A percentile compares a stretch with the other conserved stretches of the same genome.
These are phyloP conservation scores for Exophiala alcalophila DNA, from an alignment of 2,329 filamentous ascomycete genomes.

Conservation along the genomic window DNA sequence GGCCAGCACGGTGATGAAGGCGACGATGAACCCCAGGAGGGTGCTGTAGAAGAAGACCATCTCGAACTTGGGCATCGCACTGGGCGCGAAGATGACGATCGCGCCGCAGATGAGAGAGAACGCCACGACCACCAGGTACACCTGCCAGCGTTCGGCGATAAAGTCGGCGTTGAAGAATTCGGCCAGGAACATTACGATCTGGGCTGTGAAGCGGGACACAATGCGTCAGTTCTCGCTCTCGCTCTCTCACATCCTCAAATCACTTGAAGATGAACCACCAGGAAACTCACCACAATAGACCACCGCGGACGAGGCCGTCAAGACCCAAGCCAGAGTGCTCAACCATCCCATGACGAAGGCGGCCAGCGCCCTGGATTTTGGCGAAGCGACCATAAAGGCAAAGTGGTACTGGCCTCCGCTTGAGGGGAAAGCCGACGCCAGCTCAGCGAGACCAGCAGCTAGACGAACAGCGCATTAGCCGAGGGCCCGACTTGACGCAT, in stretches of 20 bases:
- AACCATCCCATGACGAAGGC: slow-evolving; percentile 33
- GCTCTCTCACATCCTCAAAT: no score
- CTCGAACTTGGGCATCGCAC: slow-evolving; percentile 20
- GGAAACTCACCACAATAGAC: no score
- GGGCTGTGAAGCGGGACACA: no score
- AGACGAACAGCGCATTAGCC: no score
- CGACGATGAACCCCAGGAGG: slow-evolving; percentile 30
- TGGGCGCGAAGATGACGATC: slow-evolving; percentile 22
- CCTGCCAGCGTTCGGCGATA: slow-evolving; percentile 29
- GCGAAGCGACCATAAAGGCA: slow-evolving; percentile 31
- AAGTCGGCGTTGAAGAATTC: slow-evolving; percentile 26
- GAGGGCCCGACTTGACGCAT: no score
- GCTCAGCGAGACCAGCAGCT: slow-evolving; percentile 30
- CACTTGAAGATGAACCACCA: no score
- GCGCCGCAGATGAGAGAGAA: slow-evolving; percentile 14
- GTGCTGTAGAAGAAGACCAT: slow-evolving; percentile 25
- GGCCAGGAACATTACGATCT: slow-evolving; percentile 19
- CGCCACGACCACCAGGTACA: slow-evolving; percentile 30
- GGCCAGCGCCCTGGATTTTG: slow-evolving; percentile 14
- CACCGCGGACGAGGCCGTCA: slow-evolving; percentile 27
- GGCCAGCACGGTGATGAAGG: slow-evolving; percentile 33
- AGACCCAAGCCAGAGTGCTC: slow-evolving; percentile 30
- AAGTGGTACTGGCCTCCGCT: slow-evolving; percentile 36
- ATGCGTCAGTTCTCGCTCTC: no score
- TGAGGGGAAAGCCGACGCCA: slow-evolving; percentile 32